Evolutionary conservation across 768 basidiomycete species (phyloP).

Genomic region (Lyophyllum semitale): DNA sequence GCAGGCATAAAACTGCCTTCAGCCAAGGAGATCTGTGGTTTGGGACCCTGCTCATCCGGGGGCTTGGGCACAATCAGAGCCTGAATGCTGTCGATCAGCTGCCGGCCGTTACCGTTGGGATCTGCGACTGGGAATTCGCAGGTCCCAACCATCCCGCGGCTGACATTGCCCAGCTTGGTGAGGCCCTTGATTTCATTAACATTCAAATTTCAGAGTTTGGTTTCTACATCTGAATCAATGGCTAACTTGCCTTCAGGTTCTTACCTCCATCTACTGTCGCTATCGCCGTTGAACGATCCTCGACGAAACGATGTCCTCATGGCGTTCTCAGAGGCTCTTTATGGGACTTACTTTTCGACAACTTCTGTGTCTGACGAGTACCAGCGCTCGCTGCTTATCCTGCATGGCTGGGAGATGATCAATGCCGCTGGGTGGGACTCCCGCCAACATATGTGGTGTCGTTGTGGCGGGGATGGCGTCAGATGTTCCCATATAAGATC

Average conservation of each 20-base stretch:
- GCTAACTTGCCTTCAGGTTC: background rate
- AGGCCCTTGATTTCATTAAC: background rate
- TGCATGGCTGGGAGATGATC: constrained; percentile 9
- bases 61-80: background rate
- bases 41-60: constrained; percentile 7
- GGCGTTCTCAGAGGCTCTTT: background rate
- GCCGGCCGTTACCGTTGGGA: background rate
- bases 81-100: background rate
- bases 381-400: background rate
- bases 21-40: constrained; percentile 18
- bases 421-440: constrained; percentile 7
- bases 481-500: background rate
- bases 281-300: background rate
- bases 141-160: constrained; percentile 9
- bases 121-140: constrained; percentile 12
- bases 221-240: background rate
- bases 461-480: background rate
- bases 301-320: background rate
- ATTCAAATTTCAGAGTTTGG: no score
- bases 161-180: constrained; percentile 16
- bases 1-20: constrained; percentile 12
- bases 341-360: background rate
- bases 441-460: constrained; percentile 6
- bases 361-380: background rate
- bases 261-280: constrained; percentile 5